A percentile compares a stretch with the other conserved stretches of the same genome.
phyloP scores from a whole-genome alignment of 2,329 filamentous ascomycete genomes.

The Metarhizium robertsii region DNA sequence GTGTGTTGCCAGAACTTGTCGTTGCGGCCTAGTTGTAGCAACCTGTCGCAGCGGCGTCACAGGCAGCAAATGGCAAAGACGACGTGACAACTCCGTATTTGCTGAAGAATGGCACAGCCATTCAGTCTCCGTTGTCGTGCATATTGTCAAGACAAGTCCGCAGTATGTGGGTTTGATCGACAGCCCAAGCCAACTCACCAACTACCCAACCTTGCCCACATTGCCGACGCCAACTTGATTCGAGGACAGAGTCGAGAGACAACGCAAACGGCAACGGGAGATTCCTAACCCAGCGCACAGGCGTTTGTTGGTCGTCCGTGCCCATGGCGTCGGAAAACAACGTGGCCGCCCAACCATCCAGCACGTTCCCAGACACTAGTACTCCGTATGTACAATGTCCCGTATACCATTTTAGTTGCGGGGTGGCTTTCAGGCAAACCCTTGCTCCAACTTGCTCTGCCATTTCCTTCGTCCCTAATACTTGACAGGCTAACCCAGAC shows the following conservation, averaged over 20 bases:
- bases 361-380: neutral
- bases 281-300: neutral
- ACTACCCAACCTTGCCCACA: neutral
- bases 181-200: neutral
- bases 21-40: no score
- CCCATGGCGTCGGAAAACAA: constrained; percentile 2
- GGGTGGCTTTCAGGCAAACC: no score
- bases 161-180: neutral
- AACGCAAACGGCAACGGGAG: neutral
- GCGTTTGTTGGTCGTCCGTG: neutral
- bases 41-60: no score
- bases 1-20: no score
- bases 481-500: no score
- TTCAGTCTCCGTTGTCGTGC: neutral
- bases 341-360: neutral
- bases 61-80: no score
- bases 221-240: neutral
- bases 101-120: neutral
- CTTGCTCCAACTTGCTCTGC: no score
- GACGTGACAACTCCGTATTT: no score
- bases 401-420: neutral
- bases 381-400: no score
- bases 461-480: no score
- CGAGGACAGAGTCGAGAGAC: neutral
- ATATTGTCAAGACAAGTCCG: neutral